Percentiles rank a stretch among this genome's conserved stretches.
Conservation (phyloP, 345 rosid genomes). For the Euphorbia lathyris region DNA sequence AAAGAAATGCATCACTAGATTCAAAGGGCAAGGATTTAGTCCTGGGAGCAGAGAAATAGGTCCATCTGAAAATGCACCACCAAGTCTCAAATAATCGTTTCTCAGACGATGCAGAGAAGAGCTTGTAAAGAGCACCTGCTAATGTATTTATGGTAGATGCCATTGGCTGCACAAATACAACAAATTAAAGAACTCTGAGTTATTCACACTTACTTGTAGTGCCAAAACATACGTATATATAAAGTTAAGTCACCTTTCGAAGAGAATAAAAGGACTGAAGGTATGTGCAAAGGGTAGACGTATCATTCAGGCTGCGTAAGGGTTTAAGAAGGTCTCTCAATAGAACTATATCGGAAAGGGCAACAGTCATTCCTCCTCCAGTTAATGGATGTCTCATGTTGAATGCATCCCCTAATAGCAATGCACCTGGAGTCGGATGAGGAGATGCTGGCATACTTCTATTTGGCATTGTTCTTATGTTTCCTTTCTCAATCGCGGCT, state of each 20-base stretch:
- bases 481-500: too few species aligned
- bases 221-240: neutral
- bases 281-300: constrained; percentile 41
- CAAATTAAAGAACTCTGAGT: neutral
- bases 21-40: constrained; percentile 40
- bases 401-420: too few species aligned
- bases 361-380: constrained; percentile 68
- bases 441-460: constrained; percentile 26
- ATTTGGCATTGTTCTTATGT: too few species aligned
- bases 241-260: constrained; percentile 32
- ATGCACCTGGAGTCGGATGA: constrained; percentile 47
- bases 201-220: too few species aligned
- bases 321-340: constrained; percentile 46
- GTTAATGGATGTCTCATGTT: constrained; percentile 34
- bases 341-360: constrained; percentile 48
- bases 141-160: too few species aligned
- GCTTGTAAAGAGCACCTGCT: constrained; percentile 45
- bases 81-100: too few species aligned
- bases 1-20: constrained; percentile 43
- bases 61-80: too few species aligned
- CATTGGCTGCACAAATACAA: too few species aligned
- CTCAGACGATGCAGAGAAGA: too few species aligned
- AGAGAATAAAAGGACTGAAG: constrained; percentile 50
- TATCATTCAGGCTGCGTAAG: constrained; percentile 39
- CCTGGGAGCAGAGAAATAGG: too few species aligned